Base-by-base conservation (phyloP, 441 rosid species). In the Adansonia gregorii region DNA sequence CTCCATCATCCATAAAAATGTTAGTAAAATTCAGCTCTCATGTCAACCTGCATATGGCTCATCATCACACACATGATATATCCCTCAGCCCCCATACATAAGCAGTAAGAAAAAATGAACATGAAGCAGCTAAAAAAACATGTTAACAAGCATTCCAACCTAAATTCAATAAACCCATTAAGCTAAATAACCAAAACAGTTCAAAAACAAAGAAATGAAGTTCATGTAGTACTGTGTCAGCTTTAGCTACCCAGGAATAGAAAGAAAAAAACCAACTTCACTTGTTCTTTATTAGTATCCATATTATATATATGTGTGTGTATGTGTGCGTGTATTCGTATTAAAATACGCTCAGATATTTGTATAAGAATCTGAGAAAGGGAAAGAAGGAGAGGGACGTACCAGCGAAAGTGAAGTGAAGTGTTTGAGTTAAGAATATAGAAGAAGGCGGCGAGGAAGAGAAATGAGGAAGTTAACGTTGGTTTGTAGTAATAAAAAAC, bases 371-470 rank as follows among this genome's bases (percentile, higher is more conserved):
- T 39, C 24, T 27, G 12, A 2, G 10, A 35, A 31, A 60, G 59
- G 11, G 43, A 49, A 27, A 19, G 31, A 61, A 70, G 41, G 52
- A 51, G 46, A 46, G 54, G 76, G 67, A 71, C 46, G 45, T 68
- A 76, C 63, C 86, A 81, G 79, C 78, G 78, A 81, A 31, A 31
- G 39, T 31, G 39, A 51, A 79, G 67, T 8, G 82, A 60, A 68
- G 58, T n/a, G 73, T 68, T 15, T 46, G 27, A 19, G 65, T 59
- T 22, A 3, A 74, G 35, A 71, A 31, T 3, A 69, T 71, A 22
- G 56, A 67, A 35, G 71, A 56, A 72, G 76, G 80, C 78, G 81
- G 77, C 81, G 85, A 73, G 65, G 78, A 80, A 70, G 76, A 52
- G 76, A 67, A 73, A 59, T 66, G 55, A 52, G 15, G 55, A 54